Evolutionary conservation across 75 land plant genomes (phyloP), one percentile per base, ranked within the genome.

Genomic region (Selaginella tamariscina): DNA sequence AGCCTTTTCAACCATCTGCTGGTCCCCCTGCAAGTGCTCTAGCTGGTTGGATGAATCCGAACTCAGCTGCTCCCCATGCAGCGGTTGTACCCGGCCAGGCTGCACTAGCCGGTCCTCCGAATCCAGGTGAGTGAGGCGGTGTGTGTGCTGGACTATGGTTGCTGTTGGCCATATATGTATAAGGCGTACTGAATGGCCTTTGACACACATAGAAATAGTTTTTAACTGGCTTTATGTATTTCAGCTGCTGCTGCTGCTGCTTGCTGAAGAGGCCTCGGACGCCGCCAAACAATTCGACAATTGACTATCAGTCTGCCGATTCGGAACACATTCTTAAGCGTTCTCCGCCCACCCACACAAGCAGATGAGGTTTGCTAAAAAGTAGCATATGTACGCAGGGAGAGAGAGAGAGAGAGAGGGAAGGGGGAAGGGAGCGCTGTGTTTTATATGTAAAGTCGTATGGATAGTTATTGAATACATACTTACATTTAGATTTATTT

Each of bases 11-110:
- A 56, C 82, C 90, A 32, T 72, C 83, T 60, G 80, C 79, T 65
- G 75, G 83, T 55, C 83, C 90, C 57, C 69, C 88, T 69, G 79
- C 86, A 13, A 84, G 81, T 75, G 79, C 91, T 32, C 68, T 87
- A 33, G 89, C 86, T 31, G 94, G 94, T 2, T 89, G 94, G 94
- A 89, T 89, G 94, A 86, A 68, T 73, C 69, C 84, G 23, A 84
- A 71, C 73, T 84, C 87, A 28, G 66, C 86, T 24, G 66, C 84
- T 31, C 79, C 91, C 24, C 89, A 89, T 70, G 73, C 77, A 24
- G 73, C 84, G 8, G 85, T 83, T 1, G 79, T 84, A 33, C 79
- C 82, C 66, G 91, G 80, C 20, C 80, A 84, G 1, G 84, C 83
- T 15, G 79, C 82, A 63, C 80, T 89, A 29, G 74, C 90, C 54